Evolutionary conservation across 257 asterid species (phyloP).

Genomic region (Ilex asprella): DNA sequence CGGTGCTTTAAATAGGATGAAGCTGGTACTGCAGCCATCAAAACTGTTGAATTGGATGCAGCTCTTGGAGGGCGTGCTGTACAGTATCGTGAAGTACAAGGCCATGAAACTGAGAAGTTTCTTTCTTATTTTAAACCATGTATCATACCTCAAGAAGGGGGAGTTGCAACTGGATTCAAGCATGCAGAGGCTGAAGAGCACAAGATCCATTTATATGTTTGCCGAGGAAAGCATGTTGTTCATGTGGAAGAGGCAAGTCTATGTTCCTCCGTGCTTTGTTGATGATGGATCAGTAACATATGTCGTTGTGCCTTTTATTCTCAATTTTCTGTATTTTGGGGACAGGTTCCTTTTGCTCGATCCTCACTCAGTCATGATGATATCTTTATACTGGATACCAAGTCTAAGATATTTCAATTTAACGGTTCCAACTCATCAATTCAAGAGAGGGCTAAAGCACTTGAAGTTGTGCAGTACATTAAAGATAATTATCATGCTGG

Average conservation of each 20-base stretch:
- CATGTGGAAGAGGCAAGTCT: conserved; percentile 83
- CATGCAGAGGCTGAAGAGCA: conserved; percentile 75
- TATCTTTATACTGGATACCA: conserved; percentile 88
- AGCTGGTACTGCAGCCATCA: conserved; percentile 85
- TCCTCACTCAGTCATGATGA: conserved; percentile 95
- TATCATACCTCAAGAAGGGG: conserved; percentile 95
- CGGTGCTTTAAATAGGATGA: conserved; percentile 58
- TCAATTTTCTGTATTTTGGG: conserved; percentile 19
- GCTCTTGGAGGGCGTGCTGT: conserved; percentile 97
- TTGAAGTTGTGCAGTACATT: conserved; percentile 94
- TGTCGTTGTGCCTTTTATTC: conserved; percentile 6
- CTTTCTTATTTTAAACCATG: conserved; percentile 98
- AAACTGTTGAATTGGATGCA: conserved; percentile 85
- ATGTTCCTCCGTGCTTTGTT: conserved; percentile 4
- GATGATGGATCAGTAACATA: neutral
- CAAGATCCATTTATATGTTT: conserved; percentile 63
- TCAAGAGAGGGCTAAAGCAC: conserved; percentile 99
- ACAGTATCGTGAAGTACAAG: conserved; percentile 96
- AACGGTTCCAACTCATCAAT: conserved; percentile 93
- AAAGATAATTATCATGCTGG: conserved; percentile 94
- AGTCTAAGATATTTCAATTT: conserved; percentile 83
- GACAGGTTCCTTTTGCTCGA: conserved; percentile 87
- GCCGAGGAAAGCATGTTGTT: conserved; percentile 96
- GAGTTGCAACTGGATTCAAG: conserved; percentile 85
- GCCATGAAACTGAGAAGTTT: conserved; percentile 90